Percentiles rank a stretch among this genome's conserved stretches.
Evolutionary conservation across 768 basidiomycete species (phyloP).

Genomic region (Suillus alpinus): DNA sequence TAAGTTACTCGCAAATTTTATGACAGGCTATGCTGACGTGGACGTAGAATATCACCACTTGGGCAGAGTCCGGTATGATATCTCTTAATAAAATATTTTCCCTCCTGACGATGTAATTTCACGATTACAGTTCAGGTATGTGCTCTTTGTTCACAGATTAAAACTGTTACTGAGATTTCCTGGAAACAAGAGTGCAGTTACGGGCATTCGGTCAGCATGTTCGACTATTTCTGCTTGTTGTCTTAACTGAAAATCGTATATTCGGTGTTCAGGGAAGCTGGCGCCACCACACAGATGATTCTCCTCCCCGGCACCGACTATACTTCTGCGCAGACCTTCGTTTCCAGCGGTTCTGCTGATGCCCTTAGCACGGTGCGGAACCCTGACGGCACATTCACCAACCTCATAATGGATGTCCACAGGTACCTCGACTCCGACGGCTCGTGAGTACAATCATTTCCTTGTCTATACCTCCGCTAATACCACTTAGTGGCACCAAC

Average conservation of each 20-base stretch:
- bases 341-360: slow-evolving; percentile 48
- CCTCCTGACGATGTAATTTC: background rate
- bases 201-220: slow-evolving; percentile 57
- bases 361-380: slow-evolving; percentile 45
- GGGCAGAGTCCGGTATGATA: slow-evolving; percentile 38
- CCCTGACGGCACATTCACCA: slow-evolving; percentile 41
- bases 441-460: slow-evolving; percentile 34
- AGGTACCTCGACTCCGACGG: slow-evolving; percentile 59
- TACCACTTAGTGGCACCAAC: slow-evolving; percentile 33
- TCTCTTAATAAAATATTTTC: background rate
- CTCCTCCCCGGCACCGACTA: slow-evolving; percentile 60
- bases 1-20: slow-evolving; percentile 3
- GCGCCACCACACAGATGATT: slow-evolving; percentile 53
- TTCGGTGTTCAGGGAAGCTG: slow-evolving; percentile 12
- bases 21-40: background rate
- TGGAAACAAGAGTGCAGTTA: slow-evolving; percentile 55
- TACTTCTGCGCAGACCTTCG: slow-evolving; percentile 50
- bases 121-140: slow-evolving; percentile 1
- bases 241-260: background rate
- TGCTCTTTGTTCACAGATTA: background rate
- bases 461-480: background rate
- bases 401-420: slow-evolving; percentile 61
- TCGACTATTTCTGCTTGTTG: slow-evolving; percentile 8
- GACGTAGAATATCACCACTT: slow-evolving; percentile 35
- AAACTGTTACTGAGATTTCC: background rate